A percentile compares a stretch with the other conserved stretches of the same genome.
These are phyloP conservation scores for Pestalotiopsis sp. DNA, from an alignment of 2,329 filamentous ascomycete species.

Conservation along the genomic window DNA sequence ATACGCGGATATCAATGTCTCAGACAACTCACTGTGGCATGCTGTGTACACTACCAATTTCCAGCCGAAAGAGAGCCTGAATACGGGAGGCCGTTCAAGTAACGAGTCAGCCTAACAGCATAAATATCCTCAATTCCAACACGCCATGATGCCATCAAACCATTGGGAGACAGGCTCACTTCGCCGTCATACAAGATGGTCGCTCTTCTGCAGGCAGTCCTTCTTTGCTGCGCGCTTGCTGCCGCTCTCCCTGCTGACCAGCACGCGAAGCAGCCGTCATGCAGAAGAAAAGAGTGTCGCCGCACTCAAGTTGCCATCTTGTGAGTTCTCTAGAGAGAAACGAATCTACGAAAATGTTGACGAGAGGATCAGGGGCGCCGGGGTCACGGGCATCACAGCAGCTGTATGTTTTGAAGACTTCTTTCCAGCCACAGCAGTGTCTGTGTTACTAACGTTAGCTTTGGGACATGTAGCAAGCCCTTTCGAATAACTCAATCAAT, in stretches of 20 bases:
- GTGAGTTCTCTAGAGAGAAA: neutral
- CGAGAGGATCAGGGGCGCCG: neutral
- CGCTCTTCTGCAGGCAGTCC: neutral
- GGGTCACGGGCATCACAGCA: neutral
- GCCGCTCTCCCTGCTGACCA: neutral
- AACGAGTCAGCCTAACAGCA: no score
- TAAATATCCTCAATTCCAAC: no score
- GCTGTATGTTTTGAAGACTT: neutral
- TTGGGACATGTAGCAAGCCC: conserved; percentile 43
- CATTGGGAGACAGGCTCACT: neutral
- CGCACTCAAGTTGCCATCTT: conserved; percentile 2
- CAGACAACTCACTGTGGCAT: no score
- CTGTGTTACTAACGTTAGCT: neutral
- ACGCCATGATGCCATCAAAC: no score
- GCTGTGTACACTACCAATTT: no score
- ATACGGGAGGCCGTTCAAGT: no score
- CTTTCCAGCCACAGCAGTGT: neutral
- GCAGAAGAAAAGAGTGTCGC: neutral
- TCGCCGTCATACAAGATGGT: neutral
- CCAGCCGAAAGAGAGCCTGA: no score
- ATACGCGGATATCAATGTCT: no score
- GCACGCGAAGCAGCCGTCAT: neutral
- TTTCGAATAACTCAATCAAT: conserved; percentile 58
- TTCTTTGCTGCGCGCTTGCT: neutral
- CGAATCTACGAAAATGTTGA: neutral